Evolutionary conservation across 768 basidiomycete species (phyloP), one percentile per base, ranked within the genome.

Genomic region (Termitomyces sp.): DNA sequence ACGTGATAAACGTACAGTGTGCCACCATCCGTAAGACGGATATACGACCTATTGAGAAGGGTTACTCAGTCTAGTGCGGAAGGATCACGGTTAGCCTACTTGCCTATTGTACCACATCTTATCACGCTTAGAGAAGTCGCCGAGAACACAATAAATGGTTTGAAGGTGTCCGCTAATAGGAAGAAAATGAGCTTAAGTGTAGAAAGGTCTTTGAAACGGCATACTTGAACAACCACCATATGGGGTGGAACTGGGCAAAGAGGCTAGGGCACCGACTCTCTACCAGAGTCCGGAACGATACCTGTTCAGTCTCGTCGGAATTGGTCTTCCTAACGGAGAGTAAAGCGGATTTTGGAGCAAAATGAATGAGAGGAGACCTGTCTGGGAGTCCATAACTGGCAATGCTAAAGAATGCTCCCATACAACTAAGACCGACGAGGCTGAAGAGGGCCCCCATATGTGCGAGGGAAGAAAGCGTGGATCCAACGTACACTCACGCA

Each of bases 21-120:
- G 8, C 87, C 87, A 33, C 86, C 86, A 61, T 88, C 87, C 18
- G 72, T 67, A 20, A 84, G 69, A 18, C 74, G 74, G 47, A 88
- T 67, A 65, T 72, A 74, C 67, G 70, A 80, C 73, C 80, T 76
- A 55, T 36, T 24, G 33, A 52, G 51, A 36, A 30, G 7, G 5
- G 7, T 30, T 63, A 40, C 32, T 57, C 13, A 41, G 24, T 45
- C 9, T 50, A 26, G 14, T 43, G 26, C 16, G 2, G n/a, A 40
- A 20, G 24, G n/a, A 11, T 20, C 9, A 51, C 20, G 8, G 5
- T 32, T 40, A 10, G 2, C 44, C 22, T 38, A 60, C 74, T 58
- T 55, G 79, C 85, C 85, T 76, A 51, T 80, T 72, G 66, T 87
- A 88, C 55, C 71, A 72, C 57, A 88, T 75, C 41, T 68, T 70